Evolutionary conservation across 2,329 filamentous ascomycete genomes (phyloP).

Genomic region (Leptodontidium sp.): DNA sequence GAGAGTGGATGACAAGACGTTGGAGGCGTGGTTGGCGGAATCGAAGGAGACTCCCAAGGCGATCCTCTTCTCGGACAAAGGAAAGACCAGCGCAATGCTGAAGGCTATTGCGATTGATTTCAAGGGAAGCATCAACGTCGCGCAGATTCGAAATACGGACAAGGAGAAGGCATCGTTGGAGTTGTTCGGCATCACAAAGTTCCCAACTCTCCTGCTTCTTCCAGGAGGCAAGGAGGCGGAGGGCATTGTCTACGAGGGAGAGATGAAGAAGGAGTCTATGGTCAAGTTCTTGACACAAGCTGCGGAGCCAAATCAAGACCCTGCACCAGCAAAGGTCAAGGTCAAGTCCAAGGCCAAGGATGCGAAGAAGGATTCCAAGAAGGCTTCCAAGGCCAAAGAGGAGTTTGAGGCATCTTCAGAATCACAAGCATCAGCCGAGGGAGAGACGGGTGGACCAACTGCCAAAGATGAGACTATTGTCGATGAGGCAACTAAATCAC

Average conservation of each 20-base stretch:
- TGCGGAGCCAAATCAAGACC: constrained; percentile 81
- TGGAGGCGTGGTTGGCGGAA: constrained; percentile 76
- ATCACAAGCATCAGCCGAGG: constrained; percentile 58
- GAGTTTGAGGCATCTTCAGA: constrained; percentile 59
- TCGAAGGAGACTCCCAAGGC: constrained; percentile 79
- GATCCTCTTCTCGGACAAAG: constrained; percentile 93
- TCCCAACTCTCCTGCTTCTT: constrained; percentile 82
- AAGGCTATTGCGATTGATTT: constrained; percentile 92
- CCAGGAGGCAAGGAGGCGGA: constrained; percentile 72
- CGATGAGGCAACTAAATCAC: constrained; percentile 60
- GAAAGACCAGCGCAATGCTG: constrained; percentile 82
- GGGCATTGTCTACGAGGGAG: constrained; percentile 77
- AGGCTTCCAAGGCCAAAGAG: constrained; percentile 53
- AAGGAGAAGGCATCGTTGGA: constrained; percentile 78
- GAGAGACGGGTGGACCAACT: constrained; percentile 54
- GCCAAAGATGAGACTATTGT: constrained; percentile 60
- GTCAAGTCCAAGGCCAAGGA: constrained; percentile 49
- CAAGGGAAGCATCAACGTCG: constrained; percentile 78
- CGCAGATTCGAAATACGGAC: constrained; percentile 74
- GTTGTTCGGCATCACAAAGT: constrained; percentile 78
- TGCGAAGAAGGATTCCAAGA: constrained; percentile 42
- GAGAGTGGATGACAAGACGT: constrained; percentile 78
- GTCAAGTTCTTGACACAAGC: constrained; percentile 83
- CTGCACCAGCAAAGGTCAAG: constrained; percentile 59
- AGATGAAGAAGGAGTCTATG: constrained; percentile 85